Base-by-base conservation (phyloP, 371 early-diverging fungal species). In the Catenaria anguillulae region DNA sequence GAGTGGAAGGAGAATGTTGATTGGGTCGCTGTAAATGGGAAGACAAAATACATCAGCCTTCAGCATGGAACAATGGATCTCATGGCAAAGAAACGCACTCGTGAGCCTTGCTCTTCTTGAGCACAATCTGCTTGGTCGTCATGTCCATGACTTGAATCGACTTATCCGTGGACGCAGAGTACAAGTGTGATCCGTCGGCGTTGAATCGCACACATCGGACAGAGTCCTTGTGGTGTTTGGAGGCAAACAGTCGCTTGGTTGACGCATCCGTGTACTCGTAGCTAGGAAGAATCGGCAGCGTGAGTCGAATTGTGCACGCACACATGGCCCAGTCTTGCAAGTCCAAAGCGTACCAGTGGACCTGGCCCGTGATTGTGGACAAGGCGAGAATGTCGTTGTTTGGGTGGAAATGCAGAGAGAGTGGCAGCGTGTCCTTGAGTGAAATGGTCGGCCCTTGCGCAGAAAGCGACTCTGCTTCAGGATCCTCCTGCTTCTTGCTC, bases 91-190 rank as follows among this genome's bases (percentile, higher is more conserved):
- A 15, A 15, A 60, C 78, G 65, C 78, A 86, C 80, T 82, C 84
- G 70, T 93, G 94, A 0, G 92, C 87, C 0, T 74, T 76, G 12
- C 78, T 71, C 60, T 85, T 77, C 40, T 75, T 75, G 56, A 75
- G 63, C 33, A 77, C 71, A 1, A 80, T 73, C 35, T 78, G 74
- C 33, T 87, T 87, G 0, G 85, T 86, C 40, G 70, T 72, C 6
- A 81, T 68, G 66, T 93, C 89, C 56, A 91, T 65, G 23, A 82
- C 73, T 55, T 79, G 80, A 56, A 92, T 80, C 13, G 86, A 76
- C 67, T 78, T 77, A 70, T 94, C 94, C 66, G 83, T 83, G 19
- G 92, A 90, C 29, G 82, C 85, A 15, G 83, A 81, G 69, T 78
- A 90, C 12, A 92, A 72, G 19, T 68, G 81, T 43, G 73, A 62